Evolutionary conservation across 164 flowering plant species (phyloP), one percentile per base, ranked within the genome.

Genomic region (Vitis riparia): DNA sequence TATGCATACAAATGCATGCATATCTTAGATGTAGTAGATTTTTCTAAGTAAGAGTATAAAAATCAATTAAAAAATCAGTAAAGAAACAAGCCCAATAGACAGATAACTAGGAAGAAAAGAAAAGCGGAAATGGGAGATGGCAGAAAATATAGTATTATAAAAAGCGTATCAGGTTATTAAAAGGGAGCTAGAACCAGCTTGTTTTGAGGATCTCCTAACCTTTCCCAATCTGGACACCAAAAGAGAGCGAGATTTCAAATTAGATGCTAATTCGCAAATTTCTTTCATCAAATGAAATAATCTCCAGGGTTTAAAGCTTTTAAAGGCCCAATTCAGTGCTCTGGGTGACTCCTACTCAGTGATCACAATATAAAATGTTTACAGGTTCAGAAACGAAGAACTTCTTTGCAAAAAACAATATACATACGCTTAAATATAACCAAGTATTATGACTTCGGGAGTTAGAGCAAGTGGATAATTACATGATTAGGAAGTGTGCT

Each of bases 401-500:
- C 27, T 23, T 23, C 1, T 23, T 23, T 23, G 27, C 27, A 23
- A 23, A 23, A 23, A 23, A 23, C 27, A 23, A 23, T 23, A 23
- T 23, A 23, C 27, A 23, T 23, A 23, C 23, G 14, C 52, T 13
- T 15, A 50, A 37, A 7, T 10, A 56, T n/a, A 32, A 32, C 44
- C 7, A 4, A 32, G 44, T 4, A 32, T 32, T 32, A 32, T 32
- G 44, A 32, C 5, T 4, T 32, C 44, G 44, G 19, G 60, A 56
- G 62, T 32, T 55, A 11, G 55, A 48, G n/a, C 17, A 60, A 32
- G 1, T 5, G 65, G 49, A 12, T 68, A 19, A 27, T 30, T 59
- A 63, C 72, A 59, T 68, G 68, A 51, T 15, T 63, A 57, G 59
- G 56, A 68, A 59, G 61, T 56, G 55, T 57, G 9, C 11, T 16